A percentile compares a stretch with the other conserved stretches of the same genome.
These are phyloP conservation scores for Crucihimalaya himalaica DNA, from an alignment of 345 rosid species.

Conservation along the genomic window DNA sequence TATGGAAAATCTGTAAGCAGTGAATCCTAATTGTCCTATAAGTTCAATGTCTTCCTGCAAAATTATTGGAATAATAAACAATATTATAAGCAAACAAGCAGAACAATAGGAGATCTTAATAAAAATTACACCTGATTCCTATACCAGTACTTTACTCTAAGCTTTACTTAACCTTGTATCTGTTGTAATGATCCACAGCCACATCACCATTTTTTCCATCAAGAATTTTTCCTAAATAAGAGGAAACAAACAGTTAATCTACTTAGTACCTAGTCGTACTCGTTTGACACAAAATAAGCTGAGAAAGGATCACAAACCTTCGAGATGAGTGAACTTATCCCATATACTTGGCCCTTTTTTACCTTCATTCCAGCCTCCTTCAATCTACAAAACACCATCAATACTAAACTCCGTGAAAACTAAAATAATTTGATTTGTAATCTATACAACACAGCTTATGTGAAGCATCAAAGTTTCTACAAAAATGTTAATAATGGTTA, in stretches of 20 bases:
- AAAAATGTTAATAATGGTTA: too few species aligned
- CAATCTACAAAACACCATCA: slow-evolving; percentile 55
- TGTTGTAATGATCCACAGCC: slow-evolving; percentile 79
- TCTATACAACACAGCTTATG: background rate
- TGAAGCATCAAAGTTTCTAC: background rate
- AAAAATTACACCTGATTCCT: background rate
- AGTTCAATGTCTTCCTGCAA: slow-evolving; percentile 83
- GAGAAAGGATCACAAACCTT: slow-evolving; percentile 46
- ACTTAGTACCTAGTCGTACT: background rate
- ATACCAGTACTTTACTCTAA: background rate
- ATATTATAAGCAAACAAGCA: slow-evolving; percentile 10
- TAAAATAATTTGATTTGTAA: background rate
- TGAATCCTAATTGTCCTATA: slow-evolving; percentile 66
- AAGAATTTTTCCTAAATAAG: slow-evolving; percentile 56
- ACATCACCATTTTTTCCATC: slow-evolving; percentile 77
- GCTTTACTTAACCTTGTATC: slow-evolving; percentile 61
- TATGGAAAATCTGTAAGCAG: slow-evolving; percentile 86
- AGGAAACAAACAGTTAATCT: slow-evolving; percentile 1
- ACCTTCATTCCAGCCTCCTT: slow-evolving; percentile 83
- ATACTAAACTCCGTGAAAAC: background rate
- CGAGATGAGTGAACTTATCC: slow-evolving; percentile 74
- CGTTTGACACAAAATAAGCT: background rate
- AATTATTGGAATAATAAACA: slow-evolving; percentile 30
- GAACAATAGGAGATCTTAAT: background rate
- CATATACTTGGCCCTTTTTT: slow-evolving; percentile 80